phyloP scores from a whole-genome alignment of 2,329 filamentous ascomycete species.

The Chaetomium sp. region DNA sequence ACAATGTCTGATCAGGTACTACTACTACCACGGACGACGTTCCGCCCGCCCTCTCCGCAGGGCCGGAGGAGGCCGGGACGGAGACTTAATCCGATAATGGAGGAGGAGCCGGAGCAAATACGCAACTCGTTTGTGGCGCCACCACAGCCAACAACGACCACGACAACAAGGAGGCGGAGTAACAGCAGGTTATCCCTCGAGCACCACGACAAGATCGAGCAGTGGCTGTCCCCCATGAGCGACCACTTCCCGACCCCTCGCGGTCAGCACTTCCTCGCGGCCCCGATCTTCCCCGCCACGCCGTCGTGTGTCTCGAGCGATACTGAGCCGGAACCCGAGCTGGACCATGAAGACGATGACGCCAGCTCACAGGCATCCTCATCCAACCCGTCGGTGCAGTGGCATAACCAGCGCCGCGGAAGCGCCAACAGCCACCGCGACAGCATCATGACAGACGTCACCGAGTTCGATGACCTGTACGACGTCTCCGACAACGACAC shows the following conservation, averaged over 20 bases:
- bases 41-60: constrained; percentile 46
- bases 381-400: constrained; percentile 50
- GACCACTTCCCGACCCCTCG: constrained; percentile 68
- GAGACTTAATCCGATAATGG: constrained; percentile 60
- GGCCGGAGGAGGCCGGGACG: constrained; percentile 44
- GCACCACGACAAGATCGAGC: constrained; percentile 41
- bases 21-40: constrained; percentile 36
- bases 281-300: constrained; percentile 55
- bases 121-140: constrained; percentile 18
- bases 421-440: constrained; percentile 36
- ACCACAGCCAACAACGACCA: too few species aligned
- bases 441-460: constrained; percentile 57
- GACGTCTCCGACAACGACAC: constrained; percentile 60
- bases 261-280: constrained; percentile 58
- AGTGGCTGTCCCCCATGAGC: constrained; percentile 53
- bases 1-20: constrained; percentile 43
- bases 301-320: constrained; percentile 50
- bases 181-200: constrained; percentile 32
- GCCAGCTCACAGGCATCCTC: constrained; percentile 38
- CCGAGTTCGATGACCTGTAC: constrained; percentile 81
- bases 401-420: constrained; percentile 38
- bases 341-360: constrained; percentile 36
- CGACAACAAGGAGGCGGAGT: constrained; percentile 16
- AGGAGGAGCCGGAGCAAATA: constrained; percentile 45
- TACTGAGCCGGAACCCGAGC: constrained; percentile 37